phyloP scores from a whole-genome alignment of 805 yeast genomes.

The Yarrowia keelungensis region DNA sequence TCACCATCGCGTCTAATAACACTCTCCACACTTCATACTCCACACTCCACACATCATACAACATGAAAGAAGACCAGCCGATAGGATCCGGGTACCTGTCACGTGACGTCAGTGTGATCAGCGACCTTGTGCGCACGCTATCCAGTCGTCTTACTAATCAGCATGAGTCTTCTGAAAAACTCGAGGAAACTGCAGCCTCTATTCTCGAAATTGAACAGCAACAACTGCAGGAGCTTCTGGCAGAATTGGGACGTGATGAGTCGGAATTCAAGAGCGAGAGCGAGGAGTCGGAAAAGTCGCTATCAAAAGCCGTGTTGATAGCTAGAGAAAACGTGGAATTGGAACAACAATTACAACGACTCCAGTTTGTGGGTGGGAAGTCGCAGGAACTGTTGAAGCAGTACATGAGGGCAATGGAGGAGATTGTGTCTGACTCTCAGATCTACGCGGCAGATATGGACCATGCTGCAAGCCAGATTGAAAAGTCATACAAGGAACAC shows the following conservation, averaged over 20 bases:
- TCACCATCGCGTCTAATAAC: not conserved
- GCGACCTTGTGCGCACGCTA: conserved; percentile 25
- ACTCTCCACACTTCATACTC: not conserved
- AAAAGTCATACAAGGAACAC: conserved; percentile 23
- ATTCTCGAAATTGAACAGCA: conserved; percentile 25
- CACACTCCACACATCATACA: not conserved
- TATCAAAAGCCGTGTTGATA: conserved; percentile 2
- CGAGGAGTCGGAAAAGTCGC: not conserved
- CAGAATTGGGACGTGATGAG: conserved; percentile 9
- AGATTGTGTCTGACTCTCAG: conserved; percentile 22
- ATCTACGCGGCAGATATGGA: conserved; percentile 22
- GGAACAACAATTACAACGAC: conserved; percentile 26
- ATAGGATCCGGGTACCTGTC: conserved; percentile 34
- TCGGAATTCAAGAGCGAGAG: conserved; percentile 12
- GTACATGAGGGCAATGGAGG: conserved; percentile 31
- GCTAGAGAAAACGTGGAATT: conserved; percentile 13
- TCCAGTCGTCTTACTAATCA: conserved; percentile 6
- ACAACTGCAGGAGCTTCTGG: conserved; percentile 8
- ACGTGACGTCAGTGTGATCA: conserved; percentile 20
- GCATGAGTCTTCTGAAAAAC: conserved; percentile 17
- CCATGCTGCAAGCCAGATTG: conserved; percentile 12
- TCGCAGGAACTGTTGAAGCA: conserved; percentile 25
- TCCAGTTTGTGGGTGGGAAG: conserved; percentile 30
- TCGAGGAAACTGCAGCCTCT: conserved; percentile 8
- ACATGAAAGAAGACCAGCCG: conserved; percentile 32